These are phyloP conservation scores for Xylaria sp. DNA, from an alignment of 2,329 filamentous ascomycete species.

Conservation along the genomic window DNA sequence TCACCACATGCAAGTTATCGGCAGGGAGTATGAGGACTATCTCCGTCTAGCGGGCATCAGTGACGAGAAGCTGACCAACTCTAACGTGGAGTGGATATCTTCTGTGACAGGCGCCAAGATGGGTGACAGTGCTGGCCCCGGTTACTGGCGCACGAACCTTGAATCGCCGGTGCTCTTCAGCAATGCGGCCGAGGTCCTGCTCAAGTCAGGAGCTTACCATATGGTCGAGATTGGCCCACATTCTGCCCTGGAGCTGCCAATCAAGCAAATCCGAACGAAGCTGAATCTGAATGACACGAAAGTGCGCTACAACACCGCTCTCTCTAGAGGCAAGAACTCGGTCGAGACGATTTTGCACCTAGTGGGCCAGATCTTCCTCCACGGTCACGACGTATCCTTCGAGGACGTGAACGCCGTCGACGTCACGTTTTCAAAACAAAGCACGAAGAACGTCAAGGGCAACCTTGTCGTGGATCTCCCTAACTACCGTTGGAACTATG, in stretches of 20 bases:
- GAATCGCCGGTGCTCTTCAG: constrained; percentile 7
- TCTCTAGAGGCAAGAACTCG: neutral
- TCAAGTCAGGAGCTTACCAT: neutral
- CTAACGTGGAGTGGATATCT: constrained; percentile 14
- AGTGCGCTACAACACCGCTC: constrained; percentile 1
- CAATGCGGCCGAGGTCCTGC: neutral
- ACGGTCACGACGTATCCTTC: neutral
- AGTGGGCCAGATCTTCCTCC: neutral
- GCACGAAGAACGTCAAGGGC: neutral
- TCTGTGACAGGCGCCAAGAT: constrained; percentile 5
- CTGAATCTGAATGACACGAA: neutral
- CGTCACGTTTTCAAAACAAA: neutral
- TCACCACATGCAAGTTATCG: constrained; percentile 16
- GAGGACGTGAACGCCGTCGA: neutral
- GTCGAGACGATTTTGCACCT: neutral
- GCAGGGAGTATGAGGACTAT: constrained; percentile 17
- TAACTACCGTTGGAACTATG: constrained; percentile 1
- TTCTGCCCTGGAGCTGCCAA: constrained; percentile 1
- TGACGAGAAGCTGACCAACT: neutral
- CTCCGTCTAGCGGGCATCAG: constrained; percentile 2
- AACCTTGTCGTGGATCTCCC: neutral
- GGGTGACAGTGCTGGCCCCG: neutral
- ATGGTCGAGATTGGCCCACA: constrained; percentile 12
- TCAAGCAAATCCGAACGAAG: neutral
- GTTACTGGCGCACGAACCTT: constrained; percentile 20